Percentiles rank a stretch among this genome's conserved stretches.
phyloP scores from a whole-genome alignment of 306 rosid genomes.

The Oemleria cerasiformis region DNA sequence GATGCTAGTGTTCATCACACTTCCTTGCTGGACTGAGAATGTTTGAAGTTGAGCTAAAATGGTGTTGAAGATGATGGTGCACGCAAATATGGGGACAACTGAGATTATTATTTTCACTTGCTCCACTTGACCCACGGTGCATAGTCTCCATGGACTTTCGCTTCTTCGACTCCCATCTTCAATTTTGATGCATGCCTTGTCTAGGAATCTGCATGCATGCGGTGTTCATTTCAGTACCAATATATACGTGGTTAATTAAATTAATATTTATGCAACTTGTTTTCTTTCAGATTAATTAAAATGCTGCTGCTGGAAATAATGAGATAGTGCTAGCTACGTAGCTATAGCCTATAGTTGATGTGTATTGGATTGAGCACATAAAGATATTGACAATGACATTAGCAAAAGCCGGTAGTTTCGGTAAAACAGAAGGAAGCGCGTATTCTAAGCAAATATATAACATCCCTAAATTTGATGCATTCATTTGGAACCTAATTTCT shows the following conservation, averaged over 20 bases:
- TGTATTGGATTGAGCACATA: not conserved
- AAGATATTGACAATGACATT: not conserved
- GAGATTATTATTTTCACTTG: slow-evolving; percentile 59
- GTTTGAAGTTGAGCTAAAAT: slow-evolving; percentile 70
- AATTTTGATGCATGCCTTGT: slow-evolving; percentile 60
- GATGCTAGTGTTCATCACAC: slow-evolving; percentile 42
- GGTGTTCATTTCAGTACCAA: no score
- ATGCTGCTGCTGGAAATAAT: no score
- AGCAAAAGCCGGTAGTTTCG: no score
- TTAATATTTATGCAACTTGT: no score
- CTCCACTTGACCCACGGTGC: slow-evolving; percentile 54
- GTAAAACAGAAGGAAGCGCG: no score
- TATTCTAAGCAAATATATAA: no score
- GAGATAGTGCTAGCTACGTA: no score
- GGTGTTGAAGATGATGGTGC: slow-evolving; percentile 65
- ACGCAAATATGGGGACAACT: slow-evolving; percentile 55
- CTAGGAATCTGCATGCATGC: slow-evolving; percentile 44
- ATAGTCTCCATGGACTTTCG: slow-evolving; percentile 64
- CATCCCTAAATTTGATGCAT: no score
- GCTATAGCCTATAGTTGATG: no score
- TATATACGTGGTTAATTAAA: no score
- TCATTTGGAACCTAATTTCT: no score
- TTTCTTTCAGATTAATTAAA: no score
- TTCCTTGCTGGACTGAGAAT: slow-evolving; percentile 63
- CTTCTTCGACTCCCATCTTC: slow-evolving; percentile 31